Conservation (phyloP, 768 basidiomycete species). For the Neoboletus magnificus region DNA sequence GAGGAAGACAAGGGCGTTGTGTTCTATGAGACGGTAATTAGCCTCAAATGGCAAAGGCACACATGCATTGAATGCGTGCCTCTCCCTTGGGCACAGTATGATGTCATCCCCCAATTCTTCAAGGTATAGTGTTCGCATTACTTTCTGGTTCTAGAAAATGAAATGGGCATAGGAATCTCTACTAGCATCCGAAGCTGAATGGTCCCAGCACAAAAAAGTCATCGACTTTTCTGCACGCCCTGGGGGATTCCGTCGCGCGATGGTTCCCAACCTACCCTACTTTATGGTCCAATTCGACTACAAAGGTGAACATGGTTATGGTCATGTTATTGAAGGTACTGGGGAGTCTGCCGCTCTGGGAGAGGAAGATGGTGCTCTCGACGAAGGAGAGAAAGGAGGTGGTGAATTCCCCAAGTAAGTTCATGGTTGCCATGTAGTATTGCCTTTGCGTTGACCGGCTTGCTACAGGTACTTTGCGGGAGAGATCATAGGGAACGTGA, state of each 20-base stretch:
- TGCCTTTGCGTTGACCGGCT: slow-evolving; percentile 2
- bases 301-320: slow-evolving; percentile 96
- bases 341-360: slow-evolving; percentile 59
- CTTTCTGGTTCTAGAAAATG: slow-evolving; percentile 4
- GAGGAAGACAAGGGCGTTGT: slow-evolving; percentile 91
- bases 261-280: slow-evolving; percentile 97
- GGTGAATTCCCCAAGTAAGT: slow-evolving; percentile 85
- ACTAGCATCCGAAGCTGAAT: slow-evolving; percentile 87
- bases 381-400: slow-evolving; percentile 87
- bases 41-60: slow-evolving; percentile 83
- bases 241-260: slow-evolving; percentile 89
- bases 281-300: slow-evolving; percentile 99
- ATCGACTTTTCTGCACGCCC: slow-evolving; percentile 90
- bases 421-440: background rate
- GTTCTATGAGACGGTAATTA: slow-evolving; percentile 93
- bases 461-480: slow-evolving; percentile 80
- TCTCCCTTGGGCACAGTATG: slow-evolving; percentile 83
- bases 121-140: slow-evolving; percentile 45
- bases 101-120: slow-evolving; percentile 90
- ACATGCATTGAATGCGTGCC: slow-evolving; percentile 94
- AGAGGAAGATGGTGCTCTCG: slow-evolving; percentile 61
- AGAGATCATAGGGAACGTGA: slow-evolving; percentile 89
- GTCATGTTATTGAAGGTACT: slow-evolving; percentile 95
- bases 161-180: slow-evolving; percentile 74
- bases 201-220: slow-evolving; percentile 97